Evolutionary conservation across 805 yeast genomes (phyloP).

Genomic region (Ogataea wickerhamii): DNA sequence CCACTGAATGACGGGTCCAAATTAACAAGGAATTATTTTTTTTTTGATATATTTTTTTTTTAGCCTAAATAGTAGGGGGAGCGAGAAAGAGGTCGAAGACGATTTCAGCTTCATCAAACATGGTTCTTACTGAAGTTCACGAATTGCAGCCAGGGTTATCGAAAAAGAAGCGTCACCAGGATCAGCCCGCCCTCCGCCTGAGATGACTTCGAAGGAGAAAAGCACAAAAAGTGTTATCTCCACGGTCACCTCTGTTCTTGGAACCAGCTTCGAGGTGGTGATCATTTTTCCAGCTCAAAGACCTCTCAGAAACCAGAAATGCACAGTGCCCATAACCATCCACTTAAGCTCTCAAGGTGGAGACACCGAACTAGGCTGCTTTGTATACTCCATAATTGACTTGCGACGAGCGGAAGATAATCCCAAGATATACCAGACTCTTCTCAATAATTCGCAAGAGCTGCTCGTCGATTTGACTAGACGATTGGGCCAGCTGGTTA

Average conservation of each 20-base stretch:
- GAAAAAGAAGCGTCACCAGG: no score
- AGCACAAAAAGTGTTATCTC: not conserved
- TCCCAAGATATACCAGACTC: slow-evolving; percentile 37
- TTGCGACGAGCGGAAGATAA: slow-evolving; percentile 19
- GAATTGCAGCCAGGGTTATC: not conserved
- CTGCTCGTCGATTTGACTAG: slow-evolving; percentile 40
- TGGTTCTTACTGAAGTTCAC: no score
- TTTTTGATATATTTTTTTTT: no score
- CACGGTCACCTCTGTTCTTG: slow-evolving; percentile 21
- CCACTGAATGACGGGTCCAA: no score
- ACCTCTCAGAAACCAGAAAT: slow-evolving; percentile 15
- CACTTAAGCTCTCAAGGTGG: slow-evolving; percentile 34
- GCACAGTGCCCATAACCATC: slow-evolving; percentile 34
- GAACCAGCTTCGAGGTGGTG: slow-evolving; percentile 25
- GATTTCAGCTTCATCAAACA: no score
- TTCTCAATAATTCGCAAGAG: slow-evolving; percentile 41
- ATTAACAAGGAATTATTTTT: no score
- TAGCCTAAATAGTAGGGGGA: no score
- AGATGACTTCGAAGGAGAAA: no score
- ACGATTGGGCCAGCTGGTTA: slow-evolving; percentile 39
- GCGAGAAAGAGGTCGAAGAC: no score
- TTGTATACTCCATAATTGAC: slow-evolving; percentile 40
- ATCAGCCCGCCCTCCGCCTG: no score
- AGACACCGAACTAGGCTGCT: slow-evolving; percentile 36
- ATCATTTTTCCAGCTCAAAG: slow-evolving; percentile 18